These are phyloP conservation scores for Talaromyces borbonicus DNA, from an alignment of 495 filamentous ascomycete species.

Conservation along the genomic window DNA sequence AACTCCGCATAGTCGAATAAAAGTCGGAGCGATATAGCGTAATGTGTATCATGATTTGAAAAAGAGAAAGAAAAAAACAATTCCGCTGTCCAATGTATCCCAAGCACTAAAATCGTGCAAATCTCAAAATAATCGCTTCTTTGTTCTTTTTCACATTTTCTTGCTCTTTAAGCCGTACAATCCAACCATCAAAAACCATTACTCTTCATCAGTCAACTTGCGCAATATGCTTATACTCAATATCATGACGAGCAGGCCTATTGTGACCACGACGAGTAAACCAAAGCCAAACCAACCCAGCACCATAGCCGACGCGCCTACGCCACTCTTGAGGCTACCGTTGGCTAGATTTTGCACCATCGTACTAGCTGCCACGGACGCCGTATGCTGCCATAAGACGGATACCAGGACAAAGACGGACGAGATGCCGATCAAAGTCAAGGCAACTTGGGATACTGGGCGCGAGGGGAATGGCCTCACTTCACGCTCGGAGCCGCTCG, in stretches of 20 bases:
- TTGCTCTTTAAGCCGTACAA: background rate
- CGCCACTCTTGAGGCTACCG: conserved; percentile 77
- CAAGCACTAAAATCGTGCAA: background rate
- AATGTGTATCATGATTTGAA: conserved; percentile 3
- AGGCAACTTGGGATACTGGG: conserved; percentile 54
- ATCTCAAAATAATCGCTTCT: background rate
- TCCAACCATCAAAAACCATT: too few species aligned
- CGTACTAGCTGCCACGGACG: conserved; percentile 84
- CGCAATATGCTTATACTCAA: conserved; percentile 70
- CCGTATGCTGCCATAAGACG: conserved; percentile 74
- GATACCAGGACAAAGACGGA: conserved; percentile 63
- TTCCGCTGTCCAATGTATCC: background rate
- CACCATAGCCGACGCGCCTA: conserved; percentile 88
- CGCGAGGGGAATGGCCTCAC: conserved; percentile 61
- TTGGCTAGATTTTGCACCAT: conserved; percentile 95
- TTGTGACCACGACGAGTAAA: conserved; percentile 83
- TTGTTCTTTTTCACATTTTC: conserved; percentile 1
- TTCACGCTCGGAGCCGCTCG: conserved; percentile 44
- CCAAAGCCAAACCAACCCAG: conserved; percentile 96
- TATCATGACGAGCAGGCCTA: conserved; percentile 92
- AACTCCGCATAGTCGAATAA: background rate
- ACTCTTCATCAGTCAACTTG: conserved; percentile 40
- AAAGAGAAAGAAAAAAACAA: background rate
- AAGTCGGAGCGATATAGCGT: too few species aligned
- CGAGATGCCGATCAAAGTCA: conserved; percentile 58